phyloP scores from a whole-genome alignment of 257 asterid species.

The Scutellaria barbata region DNA sequence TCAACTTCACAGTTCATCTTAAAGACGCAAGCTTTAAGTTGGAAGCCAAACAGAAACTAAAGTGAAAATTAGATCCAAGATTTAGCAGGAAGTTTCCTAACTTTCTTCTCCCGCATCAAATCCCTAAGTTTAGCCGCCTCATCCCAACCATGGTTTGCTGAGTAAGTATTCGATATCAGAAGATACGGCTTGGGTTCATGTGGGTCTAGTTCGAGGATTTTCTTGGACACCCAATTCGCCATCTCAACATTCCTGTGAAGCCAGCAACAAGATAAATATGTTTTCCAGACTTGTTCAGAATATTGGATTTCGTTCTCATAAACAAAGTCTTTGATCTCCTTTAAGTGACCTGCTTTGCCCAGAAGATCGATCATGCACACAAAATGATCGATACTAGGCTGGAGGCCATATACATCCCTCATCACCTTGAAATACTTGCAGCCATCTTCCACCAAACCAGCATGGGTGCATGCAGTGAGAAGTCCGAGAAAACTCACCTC shows the following conservation, averaged over 20 bases:
- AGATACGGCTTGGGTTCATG: constrained; percentile 51
- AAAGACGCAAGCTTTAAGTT: no score
- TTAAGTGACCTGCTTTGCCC: constrained; percentile 67
- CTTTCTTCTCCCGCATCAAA: constrained; percentile 55
- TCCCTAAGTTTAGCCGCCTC: constrained; percentile 61
- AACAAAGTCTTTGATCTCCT: constrained; percentile 62
- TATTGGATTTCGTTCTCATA: constrained; percentile 51
- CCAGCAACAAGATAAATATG: constrained; percentile 62
- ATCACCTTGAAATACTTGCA: constrained; percentile 70
- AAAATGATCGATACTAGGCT: constrained; percentile 60
- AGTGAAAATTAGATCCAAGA: constrained; percentile 58
- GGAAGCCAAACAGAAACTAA: no score
- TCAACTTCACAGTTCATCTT: background rate
- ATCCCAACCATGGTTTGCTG: constrained; percentile 58
- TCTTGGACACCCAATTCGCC: constrained; percentile 59
- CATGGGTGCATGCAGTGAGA: constrained; percentile 74
- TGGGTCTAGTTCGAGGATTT: constrained; percentile 58
- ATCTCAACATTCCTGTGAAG: constrained; percentile 68
- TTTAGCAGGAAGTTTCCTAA: constrained; percentile 58
- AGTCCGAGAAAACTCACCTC: constrained; percentile 68
- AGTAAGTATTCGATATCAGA: constrained; percentile 60
- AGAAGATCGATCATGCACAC: constrained; percentile 77
- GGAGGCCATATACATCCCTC: constrained; percentile 51
- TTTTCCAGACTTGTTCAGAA: constrained; percentile 60
- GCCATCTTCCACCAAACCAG: constrained; percentile 75